These are phyloP conservation scores for Tardiomyces depauwii DNA, from an alignment of 1,139 yeast genomes.

Conservation along the genomic window DNA sequence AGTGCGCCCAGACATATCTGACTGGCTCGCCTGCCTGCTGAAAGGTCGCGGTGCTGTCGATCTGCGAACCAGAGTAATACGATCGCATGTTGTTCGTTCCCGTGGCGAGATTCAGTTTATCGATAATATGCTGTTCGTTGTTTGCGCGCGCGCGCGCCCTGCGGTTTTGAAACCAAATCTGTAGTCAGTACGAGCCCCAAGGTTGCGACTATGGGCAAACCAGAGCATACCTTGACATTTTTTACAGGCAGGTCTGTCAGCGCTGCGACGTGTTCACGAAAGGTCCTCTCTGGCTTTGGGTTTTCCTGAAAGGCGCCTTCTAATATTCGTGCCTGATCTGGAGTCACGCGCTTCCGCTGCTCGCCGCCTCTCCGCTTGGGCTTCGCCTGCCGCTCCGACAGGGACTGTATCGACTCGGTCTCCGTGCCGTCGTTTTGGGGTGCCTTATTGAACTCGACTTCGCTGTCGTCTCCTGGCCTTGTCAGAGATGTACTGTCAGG, in stretches of 20 bases:
- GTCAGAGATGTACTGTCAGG: too few species aligned
- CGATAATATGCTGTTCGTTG: slow-evolving; percentile 8
- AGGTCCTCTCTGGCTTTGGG: slow-evolving; percentile 21
- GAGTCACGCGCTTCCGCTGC: slow-evolving; percentile 17
- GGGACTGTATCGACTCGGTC: too few species aligned
- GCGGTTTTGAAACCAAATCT: slow-evolving; percentile 24
- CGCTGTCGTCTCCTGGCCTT: too few species aligned
- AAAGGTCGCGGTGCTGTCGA: too few species aligned
- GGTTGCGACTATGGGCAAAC: background rate
- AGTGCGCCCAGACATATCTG: too few species aligned
- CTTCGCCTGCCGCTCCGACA: too few species aligned
- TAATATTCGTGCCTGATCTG: slow-evolving; percentile 17
- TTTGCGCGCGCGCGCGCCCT: slow-evolving; percentile 20
- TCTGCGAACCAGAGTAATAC: too few species aligned
- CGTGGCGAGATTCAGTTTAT: background rate
- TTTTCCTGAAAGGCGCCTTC: slow-evolving; percentile 18
- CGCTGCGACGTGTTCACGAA: slow-evolving; percentile 16
- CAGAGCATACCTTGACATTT: slow-evolving; percentile 15
- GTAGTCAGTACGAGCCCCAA: background rate
- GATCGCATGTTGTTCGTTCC: too few species aligned
- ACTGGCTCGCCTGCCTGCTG: too few species aligned
- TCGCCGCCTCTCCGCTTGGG: background rate
- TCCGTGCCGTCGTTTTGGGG: too few species aligned
- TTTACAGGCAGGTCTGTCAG: slow-evolving; percentile 19
- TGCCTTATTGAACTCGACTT: too few species aligned